These are phyloP conservation scores for Plantago coronopus DNA, from an alignment of 305 asterid genomes.

Conservation along the genomic window DNA sequence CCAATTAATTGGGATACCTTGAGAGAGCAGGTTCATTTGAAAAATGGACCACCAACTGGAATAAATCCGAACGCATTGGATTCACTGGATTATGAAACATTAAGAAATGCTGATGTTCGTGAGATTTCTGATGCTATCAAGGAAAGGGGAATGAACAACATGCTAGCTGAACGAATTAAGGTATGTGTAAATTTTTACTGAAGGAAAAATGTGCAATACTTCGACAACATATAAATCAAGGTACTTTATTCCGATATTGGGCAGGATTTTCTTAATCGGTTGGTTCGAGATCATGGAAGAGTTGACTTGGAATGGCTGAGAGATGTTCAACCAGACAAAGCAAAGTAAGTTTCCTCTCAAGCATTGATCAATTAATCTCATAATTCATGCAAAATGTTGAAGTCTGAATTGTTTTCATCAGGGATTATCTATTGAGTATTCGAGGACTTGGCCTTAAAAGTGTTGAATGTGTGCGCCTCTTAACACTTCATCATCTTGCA, in stretches of 20 bases:
- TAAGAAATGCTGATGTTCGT: slow-evolving; percentile 59
- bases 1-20: slow-evolving; percentile 44
- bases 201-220: slow-evolving; percentile 5
- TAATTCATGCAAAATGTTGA: neutral
- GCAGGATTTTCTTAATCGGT: slow-evolving; percentile 80
- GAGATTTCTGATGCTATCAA: slow-evolving; percentile 69
- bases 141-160: slow-evolving; percentile 96
- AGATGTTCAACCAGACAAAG: slow-evolving; percentile 67
- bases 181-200: slow-evolving; percentile 29
- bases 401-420: slow-evolving; percentile 29
- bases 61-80: slow-evolving; percentile 61
- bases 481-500: slow-evolving; percentile 87
- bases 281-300: slow-evolving; percentile 74
- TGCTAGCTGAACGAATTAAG: slow-evolving; percentile 92
- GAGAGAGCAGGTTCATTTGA: slow-evolving; percentile 36
- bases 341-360: slow-evolving; percentile 47
- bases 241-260: slow-evolving; percentile 26
- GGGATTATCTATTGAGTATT: slow-evolving; percentile 84
- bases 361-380: slow-evolving; percentile 16
- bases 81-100: slow-evolving; percentile 75
- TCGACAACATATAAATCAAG: slow-evolving; percentile 9
- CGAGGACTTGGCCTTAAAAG: slow-evolving; percentile 92
- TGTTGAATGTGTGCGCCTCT: slow-evolving; percentile 90
- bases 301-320: slow-evolving; percentile 90
- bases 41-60: slow-evolving; percentile 32